A percentile compares a stretch with the other conserved stretches of the same genome.
These are phyloP conservation scores for Coemansia sp. DNA, from an alignment of 192 early-diverging fungal species.

Conservation along the genomic window DNA sequence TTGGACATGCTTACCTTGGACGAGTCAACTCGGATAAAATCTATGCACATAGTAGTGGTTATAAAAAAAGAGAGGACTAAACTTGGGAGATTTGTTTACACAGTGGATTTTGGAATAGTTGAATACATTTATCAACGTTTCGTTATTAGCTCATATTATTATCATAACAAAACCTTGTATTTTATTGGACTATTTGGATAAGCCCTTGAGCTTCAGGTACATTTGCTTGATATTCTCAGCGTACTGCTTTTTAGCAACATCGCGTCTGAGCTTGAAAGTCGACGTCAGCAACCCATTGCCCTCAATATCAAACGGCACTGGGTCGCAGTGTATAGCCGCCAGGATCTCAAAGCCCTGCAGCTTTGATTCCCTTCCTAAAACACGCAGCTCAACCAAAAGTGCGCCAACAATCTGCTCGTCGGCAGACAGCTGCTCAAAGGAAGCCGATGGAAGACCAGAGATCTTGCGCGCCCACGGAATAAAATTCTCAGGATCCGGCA, in stretches of 20 bases:
- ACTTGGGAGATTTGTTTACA: too few species aligned
- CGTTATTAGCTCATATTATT: too few species aligned
- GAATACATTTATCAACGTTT: too few species aligned
- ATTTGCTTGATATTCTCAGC: slow-evolving; percentile 56
- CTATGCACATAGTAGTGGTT: too few species aligned
- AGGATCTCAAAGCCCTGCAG: slow-evolving; percentile 89
- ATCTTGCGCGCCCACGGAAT: slow-evolving; percentile 59
- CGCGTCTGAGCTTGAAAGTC: slow-evolving; percentile 88
- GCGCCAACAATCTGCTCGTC: slow-evolving; percentile 54
- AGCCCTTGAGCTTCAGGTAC: slow-evolving; percentile 45
- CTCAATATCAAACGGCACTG: slow-evolving; percentile 73
- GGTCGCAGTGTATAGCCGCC: slow-evolving; percentile 61
- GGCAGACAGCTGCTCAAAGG: slow-evolving; percentile 55
- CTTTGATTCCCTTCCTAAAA: slow-evolving; percentile 61
- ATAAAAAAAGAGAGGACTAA: too few species aligned
- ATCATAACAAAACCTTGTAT: too few species aligned
- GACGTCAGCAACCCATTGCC: slow-evolving; percentile 79
- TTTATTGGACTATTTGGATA: neutral
- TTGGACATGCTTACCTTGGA: too few species aligned
- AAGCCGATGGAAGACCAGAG: too few species aligned
- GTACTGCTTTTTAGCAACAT: slow-evolving; percentile 65
- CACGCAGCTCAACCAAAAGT: slow-evolving; percentile 59
- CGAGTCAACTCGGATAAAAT: too few species aligned
- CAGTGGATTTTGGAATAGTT: too few species aligned
- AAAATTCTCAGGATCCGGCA: slow-evolving; percentile 65